Conservation (phyloP, 1,139 yeast species). For the Magnusiomyces clavatus region DNA sequence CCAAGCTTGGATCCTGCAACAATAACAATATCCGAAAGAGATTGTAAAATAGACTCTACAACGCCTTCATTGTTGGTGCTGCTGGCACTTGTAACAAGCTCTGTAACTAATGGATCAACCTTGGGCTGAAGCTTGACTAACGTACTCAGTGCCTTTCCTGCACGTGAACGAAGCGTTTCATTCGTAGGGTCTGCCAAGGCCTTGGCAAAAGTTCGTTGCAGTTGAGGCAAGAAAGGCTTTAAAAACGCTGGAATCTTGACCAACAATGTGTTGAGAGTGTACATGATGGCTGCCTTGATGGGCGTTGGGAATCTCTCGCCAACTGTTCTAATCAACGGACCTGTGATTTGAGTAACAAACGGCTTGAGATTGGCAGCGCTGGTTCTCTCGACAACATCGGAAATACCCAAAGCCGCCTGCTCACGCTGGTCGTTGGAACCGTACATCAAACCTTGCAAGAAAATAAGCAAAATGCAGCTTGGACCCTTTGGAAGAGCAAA, state of each 20-base stretch:
- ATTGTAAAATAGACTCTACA: slow-evolving; percentile 77
- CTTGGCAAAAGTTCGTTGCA: slow-evolving; percentile 94
- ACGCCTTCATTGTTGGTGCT: slow-evolving; percentile 52
- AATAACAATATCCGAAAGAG: slow-evolving; percentile 72
- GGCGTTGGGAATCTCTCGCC: slow-evolving; percentile 92
- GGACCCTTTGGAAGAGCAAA: slow-evolving; percentile 81
- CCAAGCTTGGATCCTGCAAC: slow-evolving; percentile 74
- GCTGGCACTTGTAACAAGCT: slow-evolving; percentile 67
- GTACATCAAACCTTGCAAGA: slow-evolving; percentile 92
- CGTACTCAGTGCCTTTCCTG: slow-evolving; percentile 87
- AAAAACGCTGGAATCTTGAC: slow-evolving; percentile 81
- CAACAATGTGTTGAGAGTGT: slow-evolving; percentile 72
- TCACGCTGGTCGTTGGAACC: slow-evolving; percentile 84
- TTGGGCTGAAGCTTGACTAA: slow-evolving; percentile 86
- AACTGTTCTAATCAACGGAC: slow-evolving; percentile 95
- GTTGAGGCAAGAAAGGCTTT: slow-evolving; percentile 94
- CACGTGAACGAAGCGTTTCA: slow-evolving; percentile 68
- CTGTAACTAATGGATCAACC: slow-evolving; percentile 86
- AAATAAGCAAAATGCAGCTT: slow-evolving; percentile 78
- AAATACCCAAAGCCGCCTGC: slow-evolving; percentile 79
- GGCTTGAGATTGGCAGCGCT: slow-evolving; percentile 77
- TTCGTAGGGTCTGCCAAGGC: slow-evolving; percentile 70
- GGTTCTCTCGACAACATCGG: slow-evolving; percentile 78
- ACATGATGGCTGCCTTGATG: slow-evolving; percentile 84
- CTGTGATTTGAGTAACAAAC: slow-evolving; percentile 88